Conservation (phyloP, 345 rosid species). For the Jatropha curcas region DNA sequence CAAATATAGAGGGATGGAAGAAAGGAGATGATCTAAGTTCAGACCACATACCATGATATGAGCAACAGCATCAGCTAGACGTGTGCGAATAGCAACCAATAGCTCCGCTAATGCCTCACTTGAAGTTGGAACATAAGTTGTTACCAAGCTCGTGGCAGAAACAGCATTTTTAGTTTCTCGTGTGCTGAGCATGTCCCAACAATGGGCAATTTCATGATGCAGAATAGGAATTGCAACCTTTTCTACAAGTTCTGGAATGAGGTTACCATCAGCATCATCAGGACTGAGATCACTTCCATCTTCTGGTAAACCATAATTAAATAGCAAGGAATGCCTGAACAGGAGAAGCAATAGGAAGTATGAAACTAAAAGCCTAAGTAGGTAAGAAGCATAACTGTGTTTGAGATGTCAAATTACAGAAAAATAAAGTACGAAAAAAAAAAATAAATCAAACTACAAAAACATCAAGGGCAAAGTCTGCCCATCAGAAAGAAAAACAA, state of each 20-base stretch:
- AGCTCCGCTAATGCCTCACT: conserved; percentile 68
- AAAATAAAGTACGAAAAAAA: neutral
- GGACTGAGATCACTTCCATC: conserved; percentile 57
- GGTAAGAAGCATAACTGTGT: neutral
- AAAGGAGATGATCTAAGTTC: neutral
- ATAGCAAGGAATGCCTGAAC: conserved; percentile 80
- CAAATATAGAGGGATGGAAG: neutral
- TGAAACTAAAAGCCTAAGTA: neutral
- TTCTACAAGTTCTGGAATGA: conserved; percentile 84
- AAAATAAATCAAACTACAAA: no score
- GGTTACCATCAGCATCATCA: conserved; percentile 84
- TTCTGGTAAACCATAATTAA: conserved; percentile 74
- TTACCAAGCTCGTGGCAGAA: conserved; percentile 78
- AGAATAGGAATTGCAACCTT: conserved; percentile 81
- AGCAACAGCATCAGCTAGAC: conserved; percentile 72
- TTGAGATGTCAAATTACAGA: neutral
- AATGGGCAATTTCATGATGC: conserved; percentile 76
- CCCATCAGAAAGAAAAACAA: neutral
- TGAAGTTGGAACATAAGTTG: conserved; percentile 70
- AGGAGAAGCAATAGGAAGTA: conserved; percentile 12
- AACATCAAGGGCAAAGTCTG: neutral
- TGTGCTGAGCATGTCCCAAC: conserved; percentile 92
- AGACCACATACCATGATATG: conserved; percentile 47
- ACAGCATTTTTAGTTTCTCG: conserved; percentile 77
- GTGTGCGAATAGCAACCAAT: conserved; percentile 58